phyloP scores from a whole-genome alignment of 805 yeast genomes.

The Metschnikowia amazonensis region DNA sequence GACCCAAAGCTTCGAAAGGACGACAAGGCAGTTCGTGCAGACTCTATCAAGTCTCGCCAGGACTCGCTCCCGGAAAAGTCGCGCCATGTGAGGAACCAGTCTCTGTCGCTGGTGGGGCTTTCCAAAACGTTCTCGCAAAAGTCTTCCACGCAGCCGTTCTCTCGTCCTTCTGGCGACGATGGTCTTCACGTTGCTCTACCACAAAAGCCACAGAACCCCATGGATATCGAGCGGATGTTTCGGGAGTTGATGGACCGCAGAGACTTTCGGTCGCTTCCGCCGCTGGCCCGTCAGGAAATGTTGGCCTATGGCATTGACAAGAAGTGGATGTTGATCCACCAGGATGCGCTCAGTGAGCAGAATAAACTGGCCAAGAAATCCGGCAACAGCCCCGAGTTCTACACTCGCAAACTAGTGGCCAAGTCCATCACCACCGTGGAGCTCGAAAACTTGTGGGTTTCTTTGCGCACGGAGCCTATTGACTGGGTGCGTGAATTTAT shows the following conservation, averaged over 20 bases:
- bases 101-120: constrained; percentile 8
- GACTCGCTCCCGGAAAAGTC: constrained; percentile 5
- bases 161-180: constrained; percentile 11
- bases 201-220: constrained; percentile 64
- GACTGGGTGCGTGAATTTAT: constrained; percentile 78
- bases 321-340: constrained; percentile 89
- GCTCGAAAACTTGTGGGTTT: constrained; percentile 82
- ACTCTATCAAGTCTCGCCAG: constrained; percentile 7
- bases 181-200: constrained; percentile 28
- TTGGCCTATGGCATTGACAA: constrained; percentile 67
- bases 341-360: constrained; percentile 75
- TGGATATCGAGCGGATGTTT: constrained; percentile 70
- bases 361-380: constrained; percentile 45
- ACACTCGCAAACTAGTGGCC: constrained; percentile 69
- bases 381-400: constrained; percentile 61
- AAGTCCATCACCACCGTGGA: constrained; percentile 65
- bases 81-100: constrained; percentile 8
- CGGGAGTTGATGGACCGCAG: constrained; percentile 77
- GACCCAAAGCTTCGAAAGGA: constrained; percentile 6
- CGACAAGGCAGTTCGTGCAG: constrained; percentile 7
- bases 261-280: constrained; percentile 68
- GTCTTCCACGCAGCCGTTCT: not conserved
- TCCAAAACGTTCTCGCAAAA: constrained; percentile 2
- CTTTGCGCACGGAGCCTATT: constrained; percentile 81
- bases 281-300: constrained; percentile 73